Base-by-base conservation (phyloP, 2,329 filamentous ascomycete genomes). In the Pseudogymnoascus sp. region DNA sequence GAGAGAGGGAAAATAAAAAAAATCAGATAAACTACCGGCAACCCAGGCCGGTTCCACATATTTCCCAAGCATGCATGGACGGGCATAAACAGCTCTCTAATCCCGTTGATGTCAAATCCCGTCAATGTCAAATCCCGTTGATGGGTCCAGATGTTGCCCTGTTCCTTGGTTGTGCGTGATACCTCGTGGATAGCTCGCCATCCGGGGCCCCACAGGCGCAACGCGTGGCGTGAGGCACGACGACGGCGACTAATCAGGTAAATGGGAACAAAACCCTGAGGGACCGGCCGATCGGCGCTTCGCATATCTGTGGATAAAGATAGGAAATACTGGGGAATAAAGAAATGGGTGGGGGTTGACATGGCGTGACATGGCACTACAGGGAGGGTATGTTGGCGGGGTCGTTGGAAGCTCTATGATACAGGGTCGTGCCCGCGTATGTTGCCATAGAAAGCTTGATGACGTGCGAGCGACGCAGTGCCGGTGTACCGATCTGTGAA, bases 101-200 rank as follows among this genome's bases (percentile, higher is more conserved):
- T 17, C 23, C 47, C 23, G 47, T 17, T 31, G 47, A 31, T 28
- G 47, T n/a, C 23, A 53, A 31, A 31, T 17, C 23, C 47, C 23
- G 47, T 17, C 17, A 26, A 31, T 28, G 47, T n/a, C 23, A 53
- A 31, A 31, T 17, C 23, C 47, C 23, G 47, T 17, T 31, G 47
- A 31, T 28, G 47, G 47, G 15, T 31, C 8, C 47, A 31, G 47
- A 53, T 17, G 23, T 2, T 31, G 9, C 23, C 47, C 23, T 53
- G 47, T 53, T 28, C 47, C 47, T 53, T 57, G 35, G 40, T 19
- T 50, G 59, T 65, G 42, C 57, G 65, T 64, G 57, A 68, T 67
- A 64, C 21, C 59, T 15, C 35, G 36, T 31, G 23, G 60, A 31
- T 65, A 68, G 65, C 67, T 67, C 67, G 67, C 67, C 44, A 53